Percentiles rank a stretch among this genome's conserved stretches.
Evolutionary conservation across 495 filamentous ascomycete species (phyloP).

Genomic region (Penicillium coprophilum): DNA sequence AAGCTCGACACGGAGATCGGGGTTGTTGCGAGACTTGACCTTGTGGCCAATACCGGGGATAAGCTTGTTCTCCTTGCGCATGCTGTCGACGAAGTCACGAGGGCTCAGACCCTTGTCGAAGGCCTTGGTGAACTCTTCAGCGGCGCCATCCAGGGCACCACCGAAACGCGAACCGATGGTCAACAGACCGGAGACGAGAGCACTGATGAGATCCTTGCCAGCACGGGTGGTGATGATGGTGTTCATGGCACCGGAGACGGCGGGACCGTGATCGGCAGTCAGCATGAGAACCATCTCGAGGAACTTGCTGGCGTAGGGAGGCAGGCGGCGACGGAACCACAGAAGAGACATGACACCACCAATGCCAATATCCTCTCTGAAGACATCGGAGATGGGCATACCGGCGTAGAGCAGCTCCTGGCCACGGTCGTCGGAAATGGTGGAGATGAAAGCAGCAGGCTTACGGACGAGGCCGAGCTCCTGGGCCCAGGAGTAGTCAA

Average conservation of each 20-base stretch:
- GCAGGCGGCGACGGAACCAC: slow-evolving; percentile 98
- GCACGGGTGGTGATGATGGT: slow-evolving; percentile 99
- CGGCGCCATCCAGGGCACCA: slow-evolving; percentile 95
- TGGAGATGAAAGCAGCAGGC: slow-evolving; percentile 99
- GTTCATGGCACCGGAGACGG: slow-evolving; percentile 99
- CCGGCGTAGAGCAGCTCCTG: slow-evolving; percentile 98
- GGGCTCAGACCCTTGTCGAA: slow-evolving; percentile 97
- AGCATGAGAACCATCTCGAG: slow-evolving; percentile 99
- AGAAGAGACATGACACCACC: slow-evolving; percentile 99
- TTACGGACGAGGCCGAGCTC: slow-evolving; percentile 99
- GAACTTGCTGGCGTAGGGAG: slow-evolving; percentile 95
- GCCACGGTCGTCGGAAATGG: slow-evolving; percentile 98
- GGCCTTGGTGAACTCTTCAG: slow-evolving; percentile 97
- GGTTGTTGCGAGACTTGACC: slow-evolving; percentile 99
- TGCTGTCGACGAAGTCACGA: slow-evolving; percentile 96
- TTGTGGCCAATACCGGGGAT: slow-evolving; percentile 99
- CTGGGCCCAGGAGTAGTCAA: slow-evolving; percentile 99
- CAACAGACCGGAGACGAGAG: slow-evolving; percentile 91
- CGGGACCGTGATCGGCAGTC: slow-evolving; percentile 97
- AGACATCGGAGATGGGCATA: slow-evolving; percentile 99
- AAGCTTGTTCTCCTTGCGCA: slow-evolving; percentile 99
- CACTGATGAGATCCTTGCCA: slow-evolving; percentile 95
- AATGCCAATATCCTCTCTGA: slow-evolving; percentile 97
- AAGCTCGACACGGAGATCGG: slow-evolving; percentile 97
- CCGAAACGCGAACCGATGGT: slow-evolving; percentile 98